These are phyloP conservation scores for Epichloe baconii DNA, from an alignment of 2,329 filamentous ascomycete genomes.

Conservation along the genomic window DNA sequence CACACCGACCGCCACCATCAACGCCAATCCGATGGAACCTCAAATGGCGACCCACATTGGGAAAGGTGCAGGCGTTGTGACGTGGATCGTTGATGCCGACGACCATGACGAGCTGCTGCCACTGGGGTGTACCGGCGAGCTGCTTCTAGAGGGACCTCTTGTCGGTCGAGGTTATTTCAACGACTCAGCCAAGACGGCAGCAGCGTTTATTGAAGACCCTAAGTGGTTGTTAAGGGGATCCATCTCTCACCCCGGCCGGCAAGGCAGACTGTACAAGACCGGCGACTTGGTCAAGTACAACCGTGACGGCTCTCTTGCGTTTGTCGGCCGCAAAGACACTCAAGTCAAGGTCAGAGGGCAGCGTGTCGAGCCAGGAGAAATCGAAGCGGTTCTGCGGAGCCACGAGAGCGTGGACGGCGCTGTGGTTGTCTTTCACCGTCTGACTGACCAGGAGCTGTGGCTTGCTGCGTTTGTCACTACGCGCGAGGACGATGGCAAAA, in stretches of 20 bases:
- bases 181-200: constrained; percentile 17
- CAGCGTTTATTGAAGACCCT: constrained; percentile 14
- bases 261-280: constrained; percentile 9
- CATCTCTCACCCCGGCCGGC: constrained; percentile 1
- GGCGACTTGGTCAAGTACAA: constrained; percentile 12
- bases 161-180: constrained; percentile 38
- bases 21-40: not conserved
- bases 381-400: too few species aligned
- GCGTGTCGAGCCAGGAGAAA: too few species aligned
- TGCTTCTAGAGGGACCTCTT: constrained; percentile 29
- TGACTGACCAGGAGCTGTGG: too few species aligned
- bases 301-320: constrained; percentile 6
- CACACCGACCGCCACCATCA: not conserved
- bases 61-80: constrained; percentile 4
- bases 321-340: constrained; percentile 9
- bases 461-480: too few species aligned
- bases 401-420: too few species aligned
- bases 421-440: too few species aligned
- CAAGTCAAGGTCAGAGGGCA: not conserved
- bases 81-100: constrained; percentile 14
- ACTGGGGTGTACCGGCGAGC: constrained; percentile 17
- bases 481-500: too few species aligned
- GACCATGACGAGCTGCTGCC: constrained; percentile 8
- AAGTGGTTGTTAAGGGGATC: constrained; percentile 7
- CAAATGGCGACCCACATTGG: not conserved